These are phyloP conservation scores for Spongiforma sp. DNA, from an alignment of 1,284 basidiomycete genomes.

Conservation along the genomic window DNA sequence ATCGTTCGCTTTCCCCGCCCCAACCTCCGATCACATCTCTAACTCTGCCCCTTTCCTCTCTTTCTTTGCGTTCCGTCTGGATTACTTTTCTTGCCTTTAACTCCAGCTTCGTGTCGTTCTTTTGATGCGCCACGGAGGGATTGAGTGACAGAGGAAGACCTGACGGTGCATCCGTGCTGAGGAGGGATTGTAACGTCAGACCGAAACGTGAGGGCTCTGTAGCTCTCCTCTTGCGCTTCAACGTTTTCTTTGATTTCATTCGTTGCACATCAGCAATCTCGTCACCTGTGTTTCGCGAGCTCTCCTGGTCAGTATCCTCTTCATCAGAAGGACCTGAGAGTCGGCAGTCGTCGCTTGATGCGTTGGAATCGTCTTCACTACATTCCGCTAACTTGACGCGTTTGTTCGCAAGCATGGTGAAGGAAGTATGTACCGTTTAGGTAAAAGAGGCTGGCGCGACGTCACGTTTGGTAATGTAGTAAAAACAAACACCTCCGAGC, in stretches of 20 bases:
- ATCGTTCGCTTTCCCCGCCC: slow-evolving; percentile 80
- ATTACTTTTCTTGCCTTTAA: slow-evolving; percentile 69
- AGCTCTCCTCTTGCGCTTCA: slow-evolving; percentile 80
- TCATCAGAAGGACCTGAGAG: slow-evolving; percentile 27
- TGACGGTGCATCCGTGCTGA: slow-evolving; percentile 71
- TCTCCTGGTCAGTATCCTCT: slow-evolving; percentile 38
- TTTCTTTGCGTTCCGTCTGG: slow-evolving; percentile 73
- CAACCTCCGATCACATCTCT: slow-evolving; percentile 82
- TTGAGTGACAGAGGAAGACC: slow-evolving; percentile 74
- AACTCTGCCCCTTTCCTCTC: slow-evolving; percentile 74
- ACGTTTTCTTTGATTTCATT: slow-evolving; percentile 75
- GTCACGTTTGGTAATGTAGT: neutral
- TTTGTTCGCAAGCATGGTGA: slow-evolving; percentile 44
- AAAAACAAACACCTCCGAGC: too few species aligned
- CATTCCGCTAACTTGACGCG: slow-evolving; percentile 45
- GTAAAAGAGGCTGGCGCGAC: neutral
- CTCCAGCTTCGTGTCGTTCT: slow-evolving; percentile 77
- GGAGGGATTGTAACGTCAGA: slow-evolving; percentile 67
- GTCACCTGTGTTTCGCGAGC: slow-evolving; percentile 58
- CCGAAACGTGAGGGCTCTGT: slow-evolving; percentile 78
- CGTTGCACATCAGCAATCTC: slow-evolving; percentile 60
- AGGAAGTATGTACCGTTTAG: neutral
- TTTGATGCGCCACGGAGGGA: slow-evolving; percentile 68
- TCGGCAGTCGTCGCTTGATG: slow-evolving; percentile 24
- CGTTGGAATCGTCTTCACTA: slow-evolving; percentile 28